These are phyloP conservation scores for Scheffersomyces spartinae DNA, from an alignment of 805 yeast species.

Conservation along the genomic window DNA sequence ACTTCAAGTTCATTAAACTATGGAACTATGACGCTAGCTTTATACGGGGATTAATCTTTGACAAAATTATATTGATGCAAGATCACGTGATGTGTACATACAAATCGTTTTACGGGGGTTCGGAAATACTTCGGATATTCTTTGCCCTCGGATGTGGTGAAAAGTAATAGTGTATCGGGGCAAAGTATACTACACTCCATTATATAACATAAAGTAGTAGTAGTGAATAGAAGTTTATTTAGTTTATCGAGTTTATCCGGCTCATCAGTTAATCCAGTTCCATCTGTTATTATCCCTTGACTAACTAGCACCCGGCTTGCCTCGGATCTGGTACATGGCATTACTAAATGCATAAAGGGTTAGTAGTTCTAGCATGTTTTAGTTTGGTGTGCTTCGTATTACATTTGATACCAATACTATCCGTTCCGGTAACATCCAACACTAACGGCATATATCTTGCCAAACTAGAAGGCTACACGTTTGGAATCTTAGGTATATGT, in stretches of 20 bases:
- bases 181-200: neutral
- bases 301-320: neutral
- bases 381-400: constrained; percentile 19
- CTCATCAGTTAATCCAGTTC: neutral
- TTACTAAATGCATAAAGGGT: constrained; percentile 19
- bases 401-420: constrained; percentile 28
- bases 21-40: too few species aligned
- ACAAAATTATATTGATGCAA: neutral
- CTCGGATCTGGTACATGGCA: neutral
- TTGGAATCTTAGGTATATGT: constrained; percentile 35
- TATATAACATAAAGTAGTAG: neutral
- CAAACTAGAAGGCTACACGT: constrained; percentile 18
- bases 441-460: constrained; percentile 17
- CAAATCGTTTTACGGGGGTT: constrained; percentile 1
- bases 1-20: constrained; percentile 1
- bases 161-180: neutral
- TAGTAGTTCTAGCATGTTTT: constrained; percentile 16
- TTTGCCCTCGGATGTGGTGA: neutral
- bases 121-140: neutral
- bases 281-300: too few species aligned
- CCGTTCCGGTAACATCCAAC: constrained; percentile 29
- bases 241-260: neutral
- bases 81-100: constrained; percentile 1
- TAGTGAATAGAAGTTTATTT: neutral
- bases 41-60: too few species aligned